These are phyloP conservation scores for Metschnikowia henanensis DNA, from an alignment of 805 yeast species.

Conservation along the genomic window DNA sequence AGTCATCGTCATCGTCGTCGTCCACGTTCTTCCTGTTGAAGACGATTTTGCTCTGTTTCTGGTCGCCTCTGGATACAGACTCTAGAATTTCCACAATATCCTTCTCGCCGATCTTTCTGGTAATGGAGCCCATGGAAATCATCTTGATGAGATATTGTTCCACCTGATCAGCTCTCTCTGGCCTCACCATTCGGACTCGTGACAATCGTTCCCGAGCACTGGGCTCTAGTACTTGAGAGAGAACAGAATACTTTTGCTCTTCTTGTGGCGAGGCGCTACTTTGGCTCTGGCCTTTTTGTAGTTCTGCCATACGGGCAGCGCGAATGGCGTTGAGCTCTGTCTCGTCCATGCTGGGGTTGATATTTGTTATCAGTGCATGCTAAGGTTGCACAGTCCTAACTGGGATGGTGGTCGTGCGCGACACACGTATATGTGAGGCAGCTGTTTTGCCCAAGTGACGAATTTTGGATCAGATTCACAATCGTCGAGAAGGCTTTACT, in stretches of 20 bases:
- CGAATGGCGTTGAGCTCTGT: constrained; percentile 86
- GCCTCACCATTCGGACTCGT: constrained; percentile 84
- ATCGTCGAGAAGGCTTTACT: too few species aligned
- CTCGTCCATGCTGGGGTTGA: constrained; percentile 65
- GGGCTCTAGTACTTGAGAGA: constrained; percentile 75
- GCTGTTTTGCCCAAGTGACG: too few species aligned
- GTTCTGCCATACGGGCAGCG: constrained; percentile 86
- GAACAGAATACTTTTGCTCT: constrained; percentile 41
- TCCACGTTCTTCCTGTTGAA: constrained; percentile 43
- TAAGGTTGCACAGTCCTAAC: not conserved
- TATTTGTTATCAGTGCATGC: too few species aligned
- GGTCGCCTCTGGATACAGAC: constrained; percentile 74
- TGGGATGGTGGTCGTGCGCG: not conserved
- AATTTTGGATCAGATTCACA: too few species aligned
- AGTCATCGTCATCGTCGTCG: constrained; percentile 33
- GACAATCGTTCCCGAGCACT: constrained; percentile 86
- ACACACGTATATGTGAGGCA: not conserved
- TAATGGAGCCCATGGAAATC: constrained; percentile 74
- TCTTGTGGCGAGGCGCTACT: constrained; percentile 19
- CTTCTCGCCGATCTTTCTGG: constrained; percentile 71
- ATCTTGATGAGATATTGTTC: constrained; percentile 75
- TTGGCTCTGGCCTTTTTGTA: constrained; percentile 58
- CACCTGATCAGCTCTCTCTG: constrained; percentile 87
- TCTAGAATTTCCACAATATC: constrained; percentile 84
- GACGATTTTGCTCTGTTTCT: constrained; percentile 65